Base-by-base conservation (phyloP, 1,139 yeast genomes). In the Sugiyamaella paludigena region DNA sequence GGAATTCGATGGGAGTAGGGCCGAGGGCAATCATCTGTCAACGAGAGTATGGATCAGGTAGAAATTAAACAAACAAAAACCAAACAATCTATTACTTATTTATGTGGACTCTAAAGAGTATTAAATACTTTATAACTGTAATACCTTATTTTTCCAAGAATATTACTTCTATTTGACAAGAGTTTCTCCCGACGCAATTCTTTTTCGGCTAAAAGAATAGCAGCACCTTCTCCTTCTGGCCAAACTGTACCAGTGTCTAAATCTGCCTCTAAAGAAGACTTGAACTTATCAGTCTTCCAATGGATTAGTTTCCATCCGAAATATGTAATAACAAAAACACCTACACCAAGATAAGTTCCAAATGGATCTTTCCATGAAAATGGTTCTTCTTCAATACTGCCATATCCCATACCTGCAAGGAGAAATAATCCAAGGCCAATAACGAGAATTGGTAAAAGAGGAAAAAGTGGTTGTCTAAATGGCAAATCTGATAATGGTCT, bases 401-500 rank as follows among this genome's bases (percentile, higher is more conserved):
- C 75, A 69, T 66, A 67, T 73, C 47, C 66, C 78, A 33, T 54
- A 60, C 47, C 60, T 15, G 61, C 58, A 37, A 54, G 50, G 51
- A 62, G 57, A 47, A 64, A 56, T 10, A 58, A 33, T 3, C 63
- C 63, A 28, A 63, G 48, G 26, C 56, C 59, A 4, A 63, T 42
- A 24, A 57, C 54, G 43, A 58, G 49, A 7, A 57, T 33, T 2
- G 80, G 79, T 32, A 75, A 62, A 45, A 59, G 56, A 0, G 82
- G 82, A 57, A 66, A 77, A 64, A 71, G 66, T 30, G 66, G 59
- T 6, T 77, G 78, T 26, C 59, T 65, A 61, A 75, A 76, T 7
- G 76, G 73, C 43, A 78, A 70, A 55, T 77, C 80, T 48, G 73
- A 76, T 33, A 66, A 55, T 12, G 73, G 65, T 34, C 77, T 64